A percentile compares a stretch with the other conserved stretches of the same genome.
phyloP scores from a whole-genome alignment of 495 filamentous ascomycete genomes.

The Penicillium canescens region DNA sequence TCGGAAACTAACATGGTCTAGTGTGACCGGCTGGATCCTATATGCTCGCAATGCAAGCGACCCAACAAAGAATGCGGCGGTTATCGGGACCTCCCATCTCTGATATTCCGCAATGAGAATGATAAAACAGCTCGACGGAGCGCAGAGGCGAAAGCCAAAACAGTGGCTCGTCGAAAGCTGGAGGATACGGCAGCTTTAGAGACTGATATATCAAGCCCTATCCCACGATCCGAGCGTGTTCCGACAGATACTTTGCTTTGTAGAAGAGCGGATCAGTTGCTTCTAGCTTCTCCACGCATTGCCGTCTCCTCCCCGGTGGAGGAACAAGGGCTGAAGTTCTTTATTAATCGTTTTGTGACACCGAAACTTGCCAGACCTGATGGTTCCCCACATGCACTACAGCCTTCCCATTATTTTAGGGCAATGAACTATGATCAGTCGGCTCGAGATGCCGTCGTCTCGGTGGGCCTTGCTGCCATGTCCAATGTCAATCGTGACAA shows the following conservation, averaged over 20 bases:
- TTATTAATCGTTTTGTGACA: conserved; percentile 18
- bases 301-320: conserved; percentile 11
- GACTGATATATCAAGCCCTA: not conserved
- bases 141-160: conserved; percentile 16
- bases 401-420: conserved; percentile 4
- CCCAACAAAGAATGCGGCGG: conserved; percentile 25
- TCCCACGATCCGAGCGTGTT: not conserved
- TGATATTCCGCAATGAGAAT: conserved; percentile 25
- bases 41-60: conserved; percentile 26
- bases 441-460: conserved; percentile 20
- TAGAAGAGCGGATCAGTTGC: not conserved
- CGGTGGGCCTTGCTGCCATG: conserved; percentile 27
- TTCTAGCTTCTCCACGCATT: not conserved
- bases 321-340: conserved; percentile 21
- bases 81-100: conserved; percentile 21
- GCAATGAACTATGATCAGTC: conserved; percentile 2
- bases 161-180: conserved; percentile 9
- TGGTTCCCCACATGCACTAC: not conserved
- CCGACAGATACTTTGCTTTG: conserved; percentile 1
- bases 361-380: not conserved
- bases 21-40: conserved; percentile 25
- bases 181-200: conserved; percentile 1
- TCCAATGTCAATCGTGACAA: conserved; percentile 25
- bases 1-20: conserved; percentile 3
- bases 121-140: conserved; percentile 20